Evolutionary conservation across 2,329 filamentous ascomycete species (phyloP), one percentile per base, ranked within the genome.

Genomic region (Aureobasidium pullulans): DNA sequence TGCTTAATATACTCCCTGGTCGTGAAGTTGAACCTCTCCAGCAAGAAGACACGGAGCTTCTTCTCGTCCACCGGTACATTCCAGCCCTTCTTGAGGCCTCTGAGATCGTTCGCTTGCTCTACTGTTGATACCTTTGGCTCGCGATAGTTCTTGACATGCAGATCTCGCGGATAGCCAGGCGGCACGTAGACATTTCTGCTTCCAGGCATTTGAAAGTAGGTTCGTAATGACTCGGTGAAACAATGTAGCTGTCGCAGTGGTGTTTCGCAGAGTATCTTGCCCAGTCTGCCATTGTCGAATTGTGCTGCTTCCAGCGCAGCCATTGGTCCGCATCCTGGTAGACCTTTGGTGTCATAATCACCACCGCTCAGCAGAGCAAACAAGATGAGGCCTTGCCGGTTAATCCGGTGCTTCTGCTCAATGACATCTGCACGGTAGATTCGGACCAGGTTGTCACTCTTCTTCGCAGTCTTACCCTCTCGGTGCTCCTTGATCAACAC

Each of bases 341-440:
- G 63, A 5, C 75, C 75, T 62, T 64, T 65, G 1, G 60, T 62
- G 46, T 73, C 63, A 54, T 77, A 77, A 57, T 78, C 75, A 4
- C 75, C 75, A 6, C 75, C 75, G 23, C 66, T 67, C 1, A 77
- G 65, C 60, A 77, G 68, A 1, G 72, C 74, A 53, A 76, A 75
- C 1, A 76, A 62, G 2, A 77, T 67, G 1, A 77, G 61, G 0
- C 70, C 70, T 37, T 75, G 68, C 3, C 65, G 64, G 54, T 75
- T 69, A 2, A 77, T 56, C 6, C 67, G 63, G 4, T 69, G 62
- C 29, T 65, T 62, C 2, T 65, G 60, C 16, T 65, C 60, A 8
- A 76, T 66, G 0, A 68, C 65, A 2, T 62, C 57, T 1, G 70
- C 67, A 6, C 65, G 62, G 37, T 73, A 69, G 1, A 77, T 64